These are phyloP conservation scores for Trypanosoma boissoni DNA, from an alignment of 208 protist species.

Conservation along the genomic window DNA sequence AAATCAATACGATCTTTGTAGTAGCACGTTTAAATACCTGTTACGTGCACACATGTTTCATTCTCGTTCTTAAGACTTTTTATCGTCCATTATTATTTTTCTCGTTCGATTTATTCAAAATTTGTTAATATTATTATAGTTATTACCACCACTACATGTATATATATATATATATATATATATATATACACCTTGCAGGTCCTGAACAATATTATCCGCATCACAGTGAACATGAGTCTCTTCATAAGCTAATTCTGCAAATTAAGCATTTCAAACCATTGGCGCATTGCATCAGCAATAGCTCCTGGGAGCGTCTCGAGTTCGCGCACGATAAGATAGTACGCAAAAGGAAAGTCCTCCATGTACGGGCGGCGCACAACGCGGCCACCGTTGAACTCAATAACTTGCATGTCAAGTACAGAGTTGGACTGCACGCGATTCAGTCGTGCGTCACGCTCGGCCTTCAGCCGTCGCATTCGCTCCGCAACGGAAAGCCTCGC, in stretches of 20 bases:
- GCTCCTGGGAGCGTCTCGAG: constrained; percentile 95
- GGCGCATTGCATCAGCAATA: constrained; percentile 97
- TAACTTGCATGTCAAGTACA: constrained; percentile 89
- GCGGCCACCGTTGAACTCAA: constrained; percentile 81
- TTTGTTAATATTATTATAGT: constrained; percentile 9
- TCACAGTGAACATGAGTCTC: too few relatives aligned
- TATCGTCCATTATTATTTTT: too few relatives aligned
- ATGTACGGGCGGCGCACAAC: constrained; percentile 94
- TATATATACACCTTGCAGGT: background rate
- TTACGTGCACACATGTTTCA: too few relatives aligned
- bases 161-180: background rate
- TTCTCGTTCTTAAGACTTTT: too few relatives aligned
- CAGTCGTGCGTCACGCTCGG: constrained; percentile 73
- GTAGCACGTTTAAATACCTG: too few relatives aligned
- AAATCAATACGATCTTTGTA: too few relatives aligned
- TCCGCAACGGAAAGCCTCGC: constrained; percentile 69
- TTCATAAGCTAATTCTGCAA: constrained; percentile 34
- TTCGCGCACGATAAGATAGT: constrained; percentile 98
- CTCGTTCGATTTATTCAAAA: background rate
- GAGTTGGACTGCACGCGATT: constrained; percentile 85
- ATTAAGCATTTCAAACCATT: constrained; percentile 98
- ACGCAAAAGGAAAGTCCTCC: constrained; percentile 99
- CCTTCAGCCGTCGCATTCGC: constrained; percentile 83
- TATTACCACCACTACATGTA: constrained; percentile 1
- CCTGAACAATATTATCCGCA: too few relatives aligned